A percentile compares a stretch with the other conserved stretches of the same genome.
Conservation (phyloP, 78 protist genomes). For the Anaeramoeba flamelloides region DNA sequence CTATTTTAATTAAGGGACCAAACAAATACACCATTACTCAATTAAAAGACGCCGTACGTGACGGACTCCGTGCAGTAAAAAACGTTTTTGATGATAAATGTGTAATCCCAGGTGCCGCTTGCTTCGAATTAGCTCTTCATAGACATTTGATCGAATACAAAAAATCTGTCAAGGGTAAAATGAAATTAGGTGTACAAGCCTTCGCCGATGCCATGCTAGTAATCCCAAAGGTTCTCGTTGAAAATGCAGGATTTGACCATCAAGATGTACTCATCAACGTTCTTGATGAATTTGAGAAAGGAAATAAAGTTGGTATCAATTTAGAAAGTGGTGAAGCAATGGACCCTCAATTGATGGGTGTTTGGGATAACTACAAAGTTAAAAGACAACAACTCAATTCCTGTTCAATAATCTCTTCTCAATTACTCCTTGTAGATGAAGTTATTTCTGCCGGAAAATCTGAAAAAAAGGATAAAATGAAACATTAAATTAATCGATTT, state of each 20-base stretch:
- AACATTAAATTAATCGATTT: too few relatives aligned
- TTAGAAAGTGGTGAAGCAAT: conserved; percentile 72
- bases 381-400: conserved; percentile 73
- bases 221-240: conserved; percentile 82
- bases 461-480: conserved; percentile 1
- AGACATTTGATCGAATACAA: conserved; percentile 45
- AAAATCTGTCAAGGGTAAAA: too few relatives aligned
- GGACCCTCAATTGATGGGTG: conserved; percentile 70
- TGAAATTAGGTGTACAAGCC: conserved; percentile 39
- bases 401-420: conserved; percentile 61
- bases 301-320: conserved; percentile 69
- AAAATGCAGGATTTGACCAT: conserved; percentile 81
- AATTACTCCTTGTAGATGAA: conserved; percentile 92
- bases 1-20: conserved; percentile 80
- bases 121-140: conserved; percentile 70
- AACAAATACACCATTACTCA: conserved; percentile 84
- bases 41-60: conserved; percentile 94
- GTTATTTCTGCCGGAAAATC: conserved; percentile 86
- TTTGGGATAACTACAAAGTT: conserved; percentile 85
- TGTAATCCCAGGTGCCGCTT: conserved; percentile 91
- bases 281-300: conserved; percentile 42
- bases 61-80: conserved; percentile 94
- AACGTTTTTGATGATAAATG: conserved; percentile 75
- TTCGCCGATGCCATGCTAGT: conserved; percentile 89
- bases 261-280: conserved; percentile 64